Evolutionary conservation across 305 asterid genomes (phyloP), one percentile per base, ranked within the genome.

Genomic region (Solanum hybrid): DNA sequence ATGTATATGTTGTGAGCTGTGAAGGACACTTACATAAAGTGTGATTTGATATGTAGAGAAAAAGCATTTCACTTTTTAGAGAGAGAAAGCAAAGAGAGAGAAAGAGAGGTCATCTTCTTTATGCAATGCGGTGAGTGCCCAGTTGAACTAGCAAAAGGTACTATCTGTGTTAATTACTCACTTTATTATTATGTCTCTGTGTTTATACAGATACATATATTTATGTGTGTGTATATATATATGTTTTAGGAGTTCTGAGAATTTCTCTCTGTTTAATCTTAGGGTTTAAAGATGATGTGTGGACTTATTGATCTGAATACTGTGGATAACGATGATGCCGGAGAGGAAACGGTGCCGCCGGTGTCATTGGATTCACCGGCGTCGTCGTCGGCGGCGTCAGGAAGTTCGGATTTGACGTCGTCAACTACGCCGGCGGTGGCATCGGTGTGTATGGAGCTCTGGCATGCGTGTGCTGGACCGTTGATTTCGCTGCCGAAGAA

Each of bases 401-500:
- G 75, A 32, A 24, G 93, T 92, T 93, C 94, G 91, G 96, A 92
- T 90, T 90, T 91, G 88, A 90, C 91, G 22, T 4, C 94, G 90
- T 13, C 93, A 75, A 78, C 91, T 86, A 42, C 86, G 82, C 78
- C 93, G 77, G 90, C 91, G 88, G 36, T 91, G 71, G 92, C 93
- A 29, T 90, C 94, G 76, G 95, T 97, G 89, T 95, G 98, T 92
- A 93, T 98, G 99, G 99, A 98, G 93, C 95, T 97, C 12, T 98
- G 99, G 99, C 98, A 98, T 94, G 99, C 99, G 9, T 98, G 99
- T 88, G 99, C 99, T 0, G 99, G 99, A 72, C 98, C 99, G 91
- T 87, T 96, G 95, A 95, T 96, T 92, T 96, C 98, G 76, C 91
- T 98, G 91, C 99, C 99, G 2, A 96, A 92, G 93, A 97, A 95